Base-by-base conservation (phyloP, 2,329 filamentous ascomycete species). In the Colletotrichum endophyticum region DNA sequence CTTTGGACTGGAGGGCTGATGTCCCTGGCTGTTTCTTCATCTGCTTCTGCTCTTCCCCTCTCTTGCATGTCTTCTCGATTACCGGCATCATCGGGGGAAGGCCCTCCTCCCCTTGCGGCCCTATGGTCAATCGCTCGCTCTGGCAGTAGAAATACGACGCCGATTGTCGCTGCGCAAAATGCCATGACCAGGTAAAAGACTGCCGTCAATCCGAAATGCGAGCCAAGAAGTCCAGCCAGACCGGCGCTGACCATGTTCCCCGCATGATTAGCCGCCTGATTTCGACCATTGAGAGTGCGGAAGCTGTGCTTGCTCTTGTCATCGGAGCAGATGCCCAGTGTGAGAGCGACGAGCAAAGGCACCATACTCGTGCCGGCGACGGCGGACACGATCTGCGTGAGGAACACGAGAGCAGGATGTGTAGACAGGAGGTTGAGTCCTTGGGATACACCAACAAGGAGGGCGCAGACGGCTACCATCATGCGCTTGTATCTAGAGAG, bases 161-260 rank as follows among this genome's bases (percentile, higher is more conserved):
- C 63, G 2, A 73, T 73, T 0, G 70, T 73, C 5, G 63, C 70
- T 0, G 62, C 63, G 30, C 70, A 73, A 16, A 75, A 75, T 8
- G 73, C 73, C 69, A 73, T 75, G 56, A 75, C 73, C 2, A 73
- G 63, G 5, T 30, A 73, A 56, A 75, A 75, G 25, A 75, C 70
- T 3, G 73, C 73, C 19, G 36, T 68, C 30, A 75, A 28, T 1
- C 73, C 73, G 39, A 75, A 75, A 8, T 16, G 56, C 1, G 70
- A 63, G 0, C 73, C 73, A 27, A 75, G 30, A 3, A 57, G n/a
- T 16, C 63, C 73, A 1, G 73, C 73, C 8, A 75, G 56, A 12
- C 73, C 73, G 4, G 73, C 70, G 63, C 73, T 75, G 30, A 73
- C 73, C 73, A 75, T 75, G 11, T 75, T 75, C 1, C 73, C 73